Percentiles rank a stretch among this genome's conserved stretches.
Evolutionary conservation across 768 basidiomycete species (phyloP).

Genomic region (Clavaria fumosa): DNA sequence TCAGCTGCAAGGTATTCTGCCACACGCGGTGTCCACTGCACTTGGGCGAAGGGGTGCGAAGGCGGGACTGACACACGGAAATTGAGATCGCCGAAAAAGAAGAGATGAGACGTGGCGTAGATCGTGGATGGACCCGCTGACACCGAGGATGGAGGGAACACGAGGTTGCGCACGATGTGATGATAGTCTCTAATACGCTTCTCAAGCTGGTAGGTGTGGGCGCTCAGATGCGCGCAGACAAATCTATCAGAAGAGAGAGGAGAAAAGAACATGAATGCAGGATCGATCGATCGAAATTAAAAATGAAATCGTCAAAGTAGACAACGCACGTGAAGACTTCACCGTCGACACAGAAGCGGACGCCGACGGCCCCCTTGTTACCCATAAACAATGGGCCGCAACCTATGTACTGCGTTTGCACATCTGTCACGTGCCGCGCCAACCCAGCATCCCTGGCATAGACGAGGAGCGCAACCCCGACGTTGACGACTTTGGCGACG

Average conservation of each 20-base stretch:
- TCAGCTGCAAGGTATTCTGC: slow-evolving; percentile 31
- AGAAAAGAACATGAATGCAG: slow-evolving; percentile 20
- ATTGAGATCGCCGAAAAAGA: slow-evolving; percentile 90
- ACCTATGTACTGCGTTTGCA: slow-evolving; percentile 65
- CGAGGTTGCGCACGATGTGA: slow-evolving; percentile 64
- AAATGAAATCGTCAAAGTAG: too few relatives aligned
- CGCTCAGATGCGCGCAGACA: slow-evolving; percentile 82
- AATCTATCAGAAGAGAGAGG: slow-evolving; percentile 36
- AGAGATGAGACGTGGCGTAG: slow-evolving; percentile 78
- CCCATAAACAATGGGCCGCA: slow-evolving; percentile 66
- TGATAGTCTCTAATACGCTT: slow-evolving; percentile 63
- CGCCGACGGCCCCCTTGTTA: slow-evolving; percentile 89
- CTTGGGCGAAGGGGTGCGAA: slow-evolving; percentile 22
- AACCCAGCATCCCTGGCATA: slow-evolving; percentile 65
- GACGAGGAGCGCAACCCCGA: slow-evolving; percentile 76
- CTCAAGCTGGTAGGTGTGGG: slow-evolving; percentile 52
- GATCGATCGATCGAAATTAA: too few relatives aligned
- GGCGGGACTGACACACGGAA: slow-evolving; percentile 63
- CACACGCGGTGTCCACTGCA: slow-evolving; percentile 23
- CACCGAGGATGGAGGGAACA: slow-evolving; percentile 46
- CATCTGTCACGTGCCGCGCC: slow-evolving; percentile 42
- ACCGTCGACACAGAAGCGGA: slow-evolving; percentile 68
- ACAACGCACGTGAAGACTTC: slow-evolving; percentile 83
- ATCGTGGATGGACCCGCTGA: slow-evolving; percentile 38
- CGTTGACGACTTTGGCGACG: slow-evolving; percentile 67